Conservation (phyloP, 805 yeast genomes). For the Yarrowia yakushimensis region DNA sequence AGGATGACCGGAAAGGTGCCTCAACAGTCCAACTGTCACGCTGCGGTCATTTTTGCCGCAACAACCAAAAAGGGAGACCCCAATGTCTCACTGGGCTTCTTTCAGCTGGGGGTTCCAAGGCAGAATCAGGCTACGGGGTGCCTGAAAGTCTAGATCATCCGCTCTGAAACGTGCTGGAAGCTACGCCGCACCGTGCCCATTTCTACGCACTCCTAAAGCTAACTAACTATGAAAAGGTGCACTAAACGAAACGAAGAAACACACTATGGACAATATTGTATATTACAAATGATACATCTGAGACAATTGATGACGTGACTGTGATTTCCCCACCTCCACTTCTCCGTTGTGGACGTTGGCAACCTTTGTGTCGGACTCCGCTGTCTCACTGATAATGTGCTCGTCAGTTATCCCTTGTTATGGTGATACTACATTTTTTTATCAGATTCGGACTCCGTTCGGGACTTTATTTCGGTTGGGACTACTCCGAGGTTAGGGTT, state of each 20-base stretch:
- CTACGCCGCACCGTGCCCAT: neutral
- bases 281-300: too few relatives aligned
- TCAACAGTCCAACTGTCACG: neutral
- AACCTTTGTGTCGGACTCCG: neutral
- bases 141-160: neutral
- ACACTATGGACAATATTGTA: too few relatives aligned
- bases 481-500: neutral
- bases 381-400: neutral
- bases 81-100: neutral
- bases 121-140: conserved; percentile 5
- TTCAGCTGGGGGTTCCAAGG: neutral
- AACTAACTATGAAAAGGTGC: too few relatives aligned
- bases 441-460: conserved; percentile 16
- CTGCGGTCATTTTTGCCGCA: neutral
- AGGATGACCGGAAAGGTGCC: neutral
- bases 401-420: neutral
- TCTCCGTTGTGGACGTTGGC: neutral
- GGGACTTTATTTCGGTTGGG: neutral
- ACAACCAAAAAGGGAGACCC: neutral
- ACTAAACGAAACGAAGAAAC: too few relatives aligned
- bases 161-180: neutral
- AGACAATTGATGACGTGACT: too few relatives aligned
- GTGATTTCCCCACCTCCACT: neutral
- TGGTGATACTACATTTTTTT: neutral
- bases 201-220: neutral